These are phyloP conservation scores for Isatis tinctoria DNA, from an alignment of 345 rosid species.

Conservation along the genomic window DNA sequence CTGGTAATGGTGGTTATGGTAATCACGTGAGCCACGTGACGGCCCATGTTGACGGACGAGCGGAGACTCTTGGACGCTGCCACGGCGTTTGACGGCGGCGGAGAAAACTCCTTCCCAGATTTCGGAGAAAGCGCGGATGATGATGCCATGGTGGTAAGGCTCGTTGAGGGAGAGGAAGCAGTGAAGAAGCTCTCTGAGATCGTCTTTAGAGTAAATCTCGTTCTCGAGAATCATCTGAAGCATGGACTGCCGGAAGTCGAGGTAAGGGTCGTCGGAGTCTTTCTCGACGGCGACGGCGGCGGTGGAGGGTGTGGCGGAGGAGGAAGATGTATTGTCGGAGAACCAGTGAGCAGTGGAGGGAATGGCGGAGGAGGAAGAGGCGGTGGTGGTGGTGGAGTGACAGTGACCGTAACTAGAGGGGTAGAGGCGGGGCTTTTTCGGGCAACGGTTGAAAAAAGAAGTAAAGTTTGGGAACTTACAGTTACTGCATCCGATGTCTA, in stretches of 20 bases:
- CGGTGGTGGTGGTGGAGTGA: slow-evolving; percentile 33
- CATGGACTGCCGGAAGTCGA: slow-evolving; percentile 91
- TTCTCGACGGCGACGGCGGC: slow-evolving; percentile 84
- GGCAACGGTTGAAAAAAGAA: slow-evolving; percentile 43
- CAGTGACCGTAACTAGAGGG: slow-evolving; percentile 12
- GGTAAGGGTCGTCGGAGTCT: slow-evolving; percentile 87
- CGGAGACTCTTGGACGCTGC: slow-evolving; percentile 25
- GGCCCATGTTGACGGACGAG: slow-evolving; percentile 26
- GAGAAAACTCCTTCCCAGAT: slow-evolving; percentile 88
- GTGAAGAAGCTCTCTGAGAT: slow-evolving; percentile 68
- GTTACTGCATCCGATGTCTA: slow-evolving; percentile 62
- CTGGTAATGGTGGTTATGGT: slow-evolving; percentile 1
- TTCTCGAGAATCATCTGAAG: slow-evolving; percentile 93
- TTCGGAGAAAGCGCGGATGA: slow-evolving; percentile 85
- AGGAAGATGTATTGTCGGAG: slow-evolving; percentile 32
- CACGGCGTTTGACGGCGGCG: slow-evolving; percentile 32
- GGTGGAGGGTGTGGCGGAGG: slow-evolving; percentile 24
- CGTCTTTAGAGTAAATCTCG: slow-evolving; percentile 78
- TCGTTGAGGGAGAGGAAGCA: slow-evolving; percentile 85
- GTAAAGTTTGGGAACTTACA: slow-evolving; percentile 58
- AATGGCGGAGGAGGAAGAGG: slow-evolving; percentile 30
- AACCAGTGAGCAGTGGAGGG: slow-evolving; percentile 33
- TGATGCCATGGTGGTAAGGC: slow-evolving; percentile 72
- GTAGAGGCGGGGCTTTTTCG: slow-evolving; percentile 27
- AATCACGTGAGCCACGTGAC: slow-evolving; percentile 20